These are phyloP conservation scores for Globisporangium yorkense DNA, from an alignment of 352 stramenopile genomes.

Conservation along the genomic window DNA sequence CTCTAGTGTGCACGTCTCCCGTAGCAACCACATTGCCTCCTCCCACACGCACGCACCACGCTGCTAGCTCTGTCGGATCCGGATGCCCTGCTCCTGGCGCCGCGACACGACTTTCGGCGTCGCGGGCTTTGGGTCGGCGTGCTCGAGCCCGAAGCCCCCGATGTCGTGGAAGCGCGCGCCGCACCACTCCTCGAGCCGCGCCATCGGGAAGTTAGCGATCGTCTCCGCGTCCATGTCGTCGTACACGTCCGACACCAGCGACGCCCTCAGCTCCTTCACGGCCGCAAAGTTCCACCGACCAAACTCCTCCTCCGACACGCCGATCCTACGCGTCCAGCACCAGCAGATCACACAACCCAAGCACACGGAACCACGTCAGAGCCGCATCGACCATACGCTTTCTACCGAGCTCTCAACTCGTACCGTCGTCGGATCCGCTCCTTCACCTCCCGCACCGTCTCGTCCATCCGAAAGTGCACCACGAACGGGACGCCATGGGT, in stretches of 20 bases:
- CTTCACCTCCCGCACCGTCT: conserved; percentile 66
- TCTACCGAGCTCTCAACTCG: neutral
- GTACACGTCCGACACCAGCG: conserved; percentile 41
- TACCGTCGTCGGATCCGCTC: conserved; percentile 63
- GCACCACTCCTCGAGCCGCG: conserved; percentile 54
- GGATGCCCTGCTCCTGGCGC: conserved; percentile 80
- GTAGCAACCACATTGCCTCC: no score
- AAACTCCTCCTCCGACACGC: conserved; percentile 62
- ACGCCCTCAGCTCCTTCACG: conserved; percentile 74
- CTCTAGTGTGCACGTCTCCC: neutral
- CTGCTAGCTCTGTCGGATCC: conserved; percentile 64
- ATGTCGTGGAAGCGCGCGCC: conserved; percentile 48
- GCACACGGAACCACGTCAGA: neutral
- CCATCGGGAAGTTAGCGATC: conserved; percentile 51
- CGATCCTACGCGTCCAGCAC: conserved; percentile 36
- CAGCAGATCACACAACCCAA: conserved; percentile 4
- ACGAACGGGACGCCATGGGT: conserved; percentile 65
- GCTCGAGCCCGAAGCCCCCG: conserved; percentile 59
- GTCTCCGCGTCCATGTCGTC: conserved; percentile 56
- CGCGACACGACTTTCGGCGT: conserved; percentile 20
- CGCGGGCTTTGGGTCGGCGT: conserved; percentile 48
- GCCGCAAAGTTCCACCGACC: conserved; percentile 64
- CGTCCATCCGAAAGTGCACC: conserved; percentile 54
- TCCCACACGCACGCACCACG: no score
- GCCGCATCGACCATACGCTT: no score